A percentile compares a stretch with the other conserved stretches of the same genome.
These are phyloP conservation scores for Cymbidium sinense DNA, from an alignment of 106 monocot species.

Conservation along the genomic window DNA sequence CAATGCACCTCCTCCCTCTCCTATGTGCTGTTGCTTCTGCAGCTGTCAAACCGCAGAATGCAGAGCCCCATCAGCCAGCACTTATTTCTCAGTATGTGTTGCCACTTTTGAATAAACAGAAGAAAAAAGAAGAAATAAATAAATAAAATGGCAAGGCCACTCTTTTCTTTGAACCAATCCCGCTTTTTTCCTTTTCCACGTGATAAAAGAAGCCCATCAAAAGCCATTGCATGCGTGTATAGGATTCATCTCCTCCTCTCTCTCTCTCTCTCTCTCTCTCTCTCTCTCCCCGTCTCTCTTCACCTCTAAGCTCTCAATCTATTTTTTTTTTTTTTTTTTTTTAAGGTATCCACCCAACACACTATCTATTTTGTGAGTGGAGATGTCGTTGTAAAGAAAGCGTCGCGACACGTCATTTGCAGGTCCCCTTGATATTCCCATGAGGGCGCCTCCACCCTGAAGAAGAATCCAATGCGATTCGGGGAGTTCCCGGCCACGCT, in stretches of 20 bases:
- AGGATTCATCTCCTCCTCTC: neutral
- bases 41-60: constrained; percentile 1
- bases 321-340: no score
- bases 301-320: neutral
- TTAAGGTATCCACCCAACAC: no score
- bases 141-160: neutral
- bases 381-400: no score
- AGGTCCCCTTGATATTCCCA: no score
- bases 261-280: constrained; percentile 5
- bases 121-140: neutral
- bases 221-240: constrained; percentile 13
- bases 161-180: neutral
- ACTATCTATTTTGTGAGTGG: no score
- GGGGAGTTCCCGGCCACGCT: no score
- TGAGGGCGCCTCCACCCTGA: no score
- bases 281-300: neutral
- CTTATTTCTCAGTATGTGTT: constrained; percentile 1
- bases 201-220: constrained; percentile 15
- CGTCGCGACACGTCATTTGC: no score
- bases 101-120: constrained; percentile 1
- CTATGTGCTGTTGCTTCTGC: constrained; percentile 2
- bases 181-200: constrained; percentile 12
- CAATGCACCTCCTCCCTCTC: neutral
- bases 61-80: constrained; percentile 7
- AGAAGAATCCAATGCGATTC: no score